phyloP scores from a whole-genome alignment of 192 early-diverging fungal genomes.

The Piromyces sp. region DNA sequence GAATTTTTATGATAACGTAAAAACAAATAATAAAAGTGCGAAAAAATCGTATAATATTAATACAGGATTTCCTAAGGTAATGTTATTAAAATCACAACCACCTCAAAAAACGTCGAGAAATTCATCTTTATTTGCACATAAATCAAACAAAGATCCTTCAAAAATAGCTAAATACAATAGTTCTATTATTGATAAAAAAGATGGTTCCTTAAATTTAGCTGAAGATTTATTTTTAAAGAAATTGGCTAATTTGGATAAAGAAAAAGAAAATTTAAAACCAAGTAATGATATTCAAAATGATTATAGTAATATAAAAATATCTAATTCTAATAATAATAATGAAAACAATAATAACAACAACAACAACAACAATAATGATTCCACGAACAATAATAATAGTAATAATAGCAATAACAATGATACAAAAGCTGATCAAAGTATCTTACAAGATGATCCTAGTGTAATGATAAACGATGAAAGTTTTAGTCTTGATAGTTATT shows the following conservation, averaged over 20 bases:
- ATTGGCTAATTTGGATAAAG: not conserved
- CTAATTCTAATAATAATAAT: not conserved
- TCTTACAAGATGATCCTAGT: not conserved
- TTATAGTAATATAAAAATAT: not conserved
- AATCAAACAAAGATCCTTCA: not conserved
- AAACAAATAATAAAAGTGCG: not conserved
- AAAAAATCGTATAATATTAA: not conserved
- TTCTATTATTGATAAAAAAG: not conserved
- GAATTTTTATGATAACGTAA: not conserved
- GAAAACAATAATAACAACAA: not conserved
- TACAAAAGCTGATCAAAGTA: not conserved
- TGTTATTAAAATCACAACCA: not conserved
- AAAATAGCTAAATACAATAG: not conserved
- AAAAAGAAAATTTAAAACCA: not conserved
- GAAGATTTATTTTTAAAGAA: not conserved
- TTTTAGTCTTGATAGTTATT: not conserved
- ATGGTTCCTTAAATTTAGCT: not conserved
- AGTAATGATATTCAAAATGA: not conserved
- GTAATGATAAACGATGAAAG: not conserved
- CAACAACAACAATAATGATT: not conserved
- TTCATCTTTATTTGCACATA: not conserved
- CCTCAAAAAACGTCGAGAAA: not conserved
- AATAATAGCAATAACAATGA: not conserved
- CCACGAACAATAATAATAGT: not conserved
- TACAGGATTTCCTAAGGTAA: not conserved